Evolutionary conservation across 2,329 filamentous ascomycete genomes (phyloP), one percentile per base, ranked within the genome.

Genomic region (Xylaria sp.): DNA sequence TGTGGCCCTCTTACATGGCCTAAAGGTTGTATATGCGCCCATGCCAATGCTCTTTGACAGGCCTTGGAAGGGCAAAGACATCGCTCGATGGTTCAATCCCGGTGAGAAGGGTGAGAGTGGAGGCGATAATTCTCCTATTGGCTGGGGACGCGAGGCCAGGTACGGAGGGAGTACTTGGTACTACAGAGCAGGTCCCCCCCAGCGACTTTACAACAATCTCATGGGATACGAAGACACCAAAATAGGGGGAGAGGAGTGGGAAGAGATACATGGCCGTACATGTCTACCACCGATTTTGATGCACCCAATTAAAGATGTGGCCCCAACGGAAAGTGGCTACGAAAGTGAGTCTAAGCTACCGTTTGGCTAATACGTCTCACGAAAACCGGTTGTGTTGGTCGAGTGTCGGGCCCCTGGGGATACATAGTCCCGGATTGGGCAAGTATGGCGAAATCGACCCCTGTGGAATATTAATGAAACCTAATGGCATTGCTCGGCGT

Each of bases 31-130:
- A 3, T 91, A 89, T 70, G 90, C 87, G 10, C 91, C 91, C 10
- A 90, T 93, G 74, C 90, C 91, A 1, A 85, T 93, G 47, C 93
- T 88, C 75, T 91, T 92, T 70, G 90, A 94, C 75, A 85, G 90
- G 63, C 84, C 89, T 51, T 93, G 90, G 90, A 77, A 78, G 29
- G 79, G 82, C 2, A 74, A 78, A 29, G 82, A 82, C 61, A 73
- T 88, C 27, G 80, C 81, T 29, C 80, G 79, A 63, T 87, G 82
- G 81, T 87, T 88, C 75, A 88, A 88, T 63, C 81, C 83, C 8
- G 85, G 85, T 0, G 79, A 80, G 6, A 80, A 80, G 7, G 85
- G 84, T 7, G 80, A 83, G 62, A 80, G 79, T 37, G 85, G 85
- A 53, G 81, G 83, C 17, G 76, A 80, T 25, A 83, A 82, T 54